A percentile compares a stretch with the other conserved stretches of the same genome.
These are phyloP conservation scores for Cydonia oblonga DNA, from an alignment of 331 rosid species.

Conservation along the genomic window DNA sequence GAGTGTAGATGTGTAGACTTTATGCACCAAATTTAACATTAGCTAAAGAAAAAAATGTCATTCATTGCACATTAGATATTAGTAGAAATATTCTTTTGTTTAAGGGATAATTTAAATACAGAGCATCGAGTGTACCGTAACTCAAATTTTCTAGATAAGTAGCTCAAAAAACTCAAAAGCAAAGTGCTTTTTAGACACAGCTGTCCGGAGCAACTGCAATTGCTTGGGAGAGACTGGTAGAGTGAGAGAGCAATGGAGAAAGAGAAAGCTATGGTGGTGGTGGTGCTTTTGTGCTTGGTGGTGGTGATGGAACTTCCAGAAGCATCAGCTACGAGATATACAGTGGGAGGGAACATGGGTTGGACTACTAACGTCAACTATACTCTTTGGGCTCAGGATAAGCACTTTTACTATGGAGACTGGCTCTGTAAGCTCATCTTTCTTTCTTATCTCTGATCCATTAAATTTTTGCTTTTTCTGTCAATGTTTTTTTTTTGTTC, in stretches of 20 bases:
- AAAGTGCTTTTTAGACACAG: slow-evolving; percentile 5
- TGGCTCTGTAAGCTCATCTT: slow-evolving; percentile 65
- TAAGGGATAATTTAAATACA: no score
- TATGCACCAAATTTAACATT: no score
- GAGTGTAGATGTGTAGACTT: no score
- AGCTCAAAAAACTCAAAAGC: slow-evolving; percentile 5
- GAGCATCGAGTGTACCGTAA: no score
- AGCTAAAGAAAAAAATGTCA: no score
- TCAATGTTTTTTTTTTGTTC: not conserved
- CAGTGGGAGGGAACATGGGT: slow-evolving; percentile 54
- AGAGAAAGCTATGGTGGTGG: slow-evolving; percentile 20
- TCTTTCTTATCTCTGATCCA: slow-evolving; percentile 11
- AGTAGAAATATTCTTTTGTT: no score
- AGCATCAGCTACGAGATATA: slow-evolving; percentile 45
- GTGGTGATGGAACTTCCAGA: slow-evolving; percentile 35
- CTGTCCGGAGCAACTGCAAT: slow-evolving; percentile 3
- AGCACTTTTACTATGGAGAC: slow-evolving; percentile 78
- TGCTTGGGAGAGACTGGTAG: not conserved
- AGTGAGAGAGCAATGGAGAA: slow-evolving; percentile 27
- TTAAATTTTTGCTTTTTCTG: not conserved
- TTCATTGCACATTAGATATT: no score
- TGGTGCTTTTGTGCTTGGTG: slow-evolving; percentile 14
- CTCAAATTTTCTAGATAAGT: no score
- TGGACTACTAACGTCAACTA: slow-evolving; percentile 66
- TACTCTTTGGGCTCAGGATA: slow-evolving; percentile 60